phyloP scores from a whole-genome alignment of 768 basidiomycete species.

The Tylopilus sp. region DNA sequence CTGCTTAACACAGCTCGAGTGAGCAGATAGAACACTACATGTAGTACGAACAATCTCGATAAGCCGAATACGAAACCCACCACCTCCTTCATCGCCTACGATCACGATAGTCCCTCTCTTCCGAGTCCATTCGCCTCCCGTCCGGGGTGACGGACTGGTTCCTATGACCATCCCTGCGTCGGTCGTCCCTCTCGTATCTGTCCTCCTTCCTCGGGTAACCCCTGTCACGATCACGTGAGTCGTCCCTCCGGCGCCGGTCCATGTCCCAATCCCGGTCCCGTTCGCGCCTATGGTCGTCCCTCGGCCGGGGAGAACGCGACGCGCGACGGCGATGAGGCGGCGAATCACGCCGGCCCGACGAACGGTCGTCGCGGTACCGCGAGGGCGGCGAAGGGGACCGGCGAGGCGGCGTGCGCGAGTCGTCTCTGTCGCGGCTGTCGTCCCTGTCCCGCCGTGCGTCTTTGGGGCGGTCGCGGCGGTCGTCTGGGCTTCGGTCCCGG shows the following conservation, averaged over 20 bases:
- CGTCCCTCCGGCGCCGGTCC: constrained; percentile 26
- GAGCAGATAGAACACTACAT: constrained; percentile 1
- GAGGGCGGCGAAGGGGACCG: constrained; percentile 27
- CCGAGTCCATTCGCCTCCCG: constrained; percentile 19
- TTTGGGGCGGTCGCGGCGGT: constrained; percentile 19
- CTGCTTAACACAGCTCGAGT: neutral
- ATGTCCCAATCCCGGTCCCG: constrained; percentile 24
- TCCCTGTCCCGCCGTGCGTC: constrained; percentile 16
- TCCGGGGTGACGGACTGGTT: constrained; percentile 27
- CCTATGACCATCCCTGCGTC: constrained; percentile 18
- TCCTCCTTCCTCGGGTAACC: constrained; percentile 19
- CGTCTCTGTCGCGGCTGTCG: constrained; percentile 25
- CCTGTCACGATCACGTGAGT: constrained; percentile 24
- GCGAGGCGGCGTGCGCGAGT: constrained; percentile 33
- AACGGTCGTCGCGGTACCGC: constrained; percentile 24
- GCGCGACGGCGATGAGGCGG: constrained; percentile 21
- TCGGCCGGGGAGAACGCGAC: constrained; percentile 24
- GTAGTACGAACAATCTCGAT: neutral
- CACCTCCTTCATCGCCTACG: constrained; percentile 20
- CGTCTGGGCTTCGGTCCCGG: constrained; percentile 23
- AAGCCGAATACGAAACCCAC: neutral
- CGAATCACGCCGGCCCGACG: constrained; percentile 23
- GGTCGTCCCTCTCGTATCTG: constrained; percentile 20
- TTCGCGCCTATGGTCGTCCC: constrained; percentile 19
- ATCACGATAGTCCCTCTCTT: constrained; percentile 26